These are phyloP conservation scores for Zoysia japonica DNA, from an alignment of 176 grass and related monocot species.

Conservation along the genomic window DNA sequence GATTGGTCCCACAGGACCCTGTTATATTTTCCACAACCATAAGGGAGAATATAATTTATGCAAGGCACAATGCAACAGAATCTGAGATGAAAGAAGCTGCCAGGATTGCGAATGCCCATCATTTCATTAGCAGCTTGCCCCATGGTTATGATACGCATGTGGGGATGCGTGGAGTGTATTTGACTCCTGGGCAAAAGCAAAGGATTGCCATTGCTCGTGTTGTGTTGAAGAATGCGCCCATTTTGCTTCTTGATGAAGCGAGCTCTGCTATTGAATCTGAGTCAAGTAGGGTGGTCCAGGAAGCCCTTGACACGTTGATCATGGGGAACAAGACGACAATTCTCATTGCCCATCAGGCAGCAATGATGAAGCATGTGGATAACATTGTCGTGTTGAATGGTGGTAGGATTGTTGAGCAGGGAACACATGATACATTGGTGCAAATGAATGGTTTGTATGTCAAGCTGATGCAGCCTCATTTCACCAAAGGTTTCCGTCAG, in stretches of 20 bases:
- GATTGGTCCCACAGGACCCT: conserved; percentile 91
- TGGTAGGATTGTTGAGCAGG: conserved; percentile 93
- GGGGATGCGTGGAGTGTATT: conserved; percentile 85
- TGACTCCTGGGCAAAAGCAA: conserved; percentile 95
- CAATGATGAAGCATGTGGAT: conserved; percentile 98
- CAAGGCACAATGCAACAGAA: conserved; percentile 90
- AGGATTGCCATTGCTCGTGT: conserved; percentile 92
- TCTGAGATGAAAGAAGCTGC: conserved; percentile 98
- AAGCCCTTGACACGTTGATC: conserved; percentile 86
- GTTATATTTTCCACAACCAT: conserved; percentile 99
- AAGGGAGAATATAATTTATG: conserved; percentile 97
- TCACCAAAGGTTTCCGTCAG: conserved; percentile 85
- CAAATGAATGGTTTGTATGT: conserved; percentile 89
- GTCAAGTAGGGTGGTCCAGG: conserved; percentile 93
- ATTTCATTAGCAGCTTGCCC: conserved; percentile 96
- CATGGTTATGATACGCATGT: conserved; percentile 97
- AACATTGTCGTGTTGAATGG: conserved; percentile 89
- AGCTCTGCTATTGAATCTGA: conserved; percentile 95
- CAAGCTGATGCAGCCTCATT: conserved; percentile 97
- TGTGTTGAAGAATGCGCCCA: conserved; percentile 94
- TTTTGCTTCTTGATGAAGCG: conserved; percentile 88
- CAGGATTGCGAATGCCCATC: conserved; percentile 92
- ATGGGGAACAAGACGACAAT: conserved; percentile 99
- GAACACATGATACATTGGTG: conserved; percentile 77
- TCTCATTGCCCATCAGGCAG: conserved; percentile 80